Evolutionary conservation across 1,284 basidiomycete species (phyloP), one percentile per base, ranked within the genome.

Genomic region (Xerocomus amazonicus): DNA sequence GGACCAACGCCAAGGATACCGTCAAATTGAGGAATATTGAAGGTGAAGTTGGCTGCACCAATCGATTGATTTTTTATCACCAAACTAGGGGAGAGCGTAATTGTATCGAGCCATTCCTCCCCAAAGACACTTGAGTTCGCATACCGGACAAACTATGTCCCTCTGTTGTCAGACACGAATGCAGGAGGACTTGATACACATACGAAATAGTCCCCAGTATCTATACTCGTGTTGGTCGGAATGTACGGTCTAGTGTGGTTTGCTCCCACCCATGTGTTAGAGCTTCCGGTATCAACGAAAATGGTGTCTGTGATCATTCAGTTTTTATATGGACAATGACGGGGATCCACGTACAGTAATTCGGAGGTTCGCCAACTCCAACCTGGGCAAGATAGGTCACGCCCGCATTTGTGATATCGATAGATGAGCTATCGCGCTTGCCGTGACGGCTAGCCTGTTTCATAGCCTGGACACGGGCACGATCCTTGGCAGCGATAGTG

Each of bases 1-100:
- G 82, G 80, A 14, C 78, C 79, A 28, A 80, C 69, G 57, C 80
- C 80, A 31, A 81, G 70, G 53, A 83, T 79, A 13, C 80, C 79
- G 54, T 81, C 80, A 23, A 78, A 63, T 13, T 56, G 69, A 13
- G 49, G 27, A 56, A 82, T 75, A 17, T 77, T 76, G 9, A 57
- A 52, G 1, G 74, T 63, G 3, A 47, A 60, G 14, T 57, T 63
- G 1, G 79, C 76, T 27, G 79, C 78, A 29, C 79, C 80, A 39
- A 83, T 76, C 33, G 70, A 73, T 62, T 83, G 80, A 16, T 71
- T 55, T 28, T 62, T 32, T 56, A 81, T 77, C 29, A 76, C 70
- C 19, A 81, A 68, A 4, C 50, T 57, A 0, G 65, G 45, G 6
- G 63, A 59, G 34, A 84, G 67, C 14, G 73, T 68, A 27, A 83